A percentile compares a stretch with the other conserved stretches of the same genome.
Conservation (phyloP, 257 asterid species). For the Avicennia marina region DNA sequence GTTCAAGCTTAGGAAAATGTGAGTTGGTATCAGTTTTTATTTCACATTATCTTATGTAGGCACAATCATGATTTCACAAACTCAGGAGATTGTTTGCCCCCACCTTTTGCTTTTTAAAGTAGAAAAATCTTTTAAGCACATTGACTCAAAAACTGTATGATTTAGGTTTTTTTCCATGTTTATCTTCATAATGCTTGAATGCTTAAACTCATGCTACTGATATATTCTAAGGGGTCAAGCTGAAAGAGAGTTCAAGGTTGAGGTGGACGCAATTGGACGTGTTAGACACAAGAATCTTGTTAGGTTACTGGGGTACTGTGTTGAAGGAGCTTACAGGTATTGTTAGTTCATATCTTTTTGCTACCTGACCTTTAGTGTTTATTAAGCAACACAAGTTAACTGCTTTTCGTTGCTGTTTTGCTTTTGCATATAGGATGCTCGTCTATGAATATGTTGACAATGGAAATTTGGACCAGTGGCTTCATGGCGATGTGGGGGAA, state of each 20-base stretch:
- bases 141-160: too few relatives aligned
- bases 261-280: conserved; percentile 92
- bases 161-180: too few relatives aligned
- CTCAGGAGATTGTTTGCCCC: too few relatives aligned
- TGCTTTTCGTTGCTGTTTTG: background rate
- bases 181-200: conserved; percentile 8
- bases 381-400: too few relatives aligned
- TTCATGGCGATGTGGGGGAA: conserved; percentile 94
- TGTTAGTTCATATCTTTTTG: conserved; percentile 5
- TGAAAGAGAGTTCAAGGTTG: conserved; percentile 89
- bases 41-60: too few relatives aligned
- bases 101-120: too few relatives aligned
- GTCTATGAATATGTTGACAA: conserved; percentile 90
- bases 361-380: too few relatives aligned
- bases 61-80: too few relatives aligned
- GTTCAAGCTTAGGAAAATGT: too few relatives aligned
- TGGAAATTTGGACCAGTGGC: conserved; percentile 95
- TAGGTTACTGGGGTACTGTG: conserved; percentile 86
- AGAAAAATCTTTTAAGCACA: too few relatives aligned
- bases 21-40: too few relatives aligned
- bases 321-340: conserved; percentile 97
- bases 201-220: too few relatives aligned
- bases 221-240: conserved; percentile 99
- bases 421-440: conserved; percentile 60
- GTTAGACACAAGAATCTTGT: conserved; percentile 97